A percentile compares a stretch with the other conserved stretches of the same genome.
Evolutionary conservation across 2,329 filamentous ascomycete genomes (phyloP).

Genomic region (Beauveria bassiana): DNA sequence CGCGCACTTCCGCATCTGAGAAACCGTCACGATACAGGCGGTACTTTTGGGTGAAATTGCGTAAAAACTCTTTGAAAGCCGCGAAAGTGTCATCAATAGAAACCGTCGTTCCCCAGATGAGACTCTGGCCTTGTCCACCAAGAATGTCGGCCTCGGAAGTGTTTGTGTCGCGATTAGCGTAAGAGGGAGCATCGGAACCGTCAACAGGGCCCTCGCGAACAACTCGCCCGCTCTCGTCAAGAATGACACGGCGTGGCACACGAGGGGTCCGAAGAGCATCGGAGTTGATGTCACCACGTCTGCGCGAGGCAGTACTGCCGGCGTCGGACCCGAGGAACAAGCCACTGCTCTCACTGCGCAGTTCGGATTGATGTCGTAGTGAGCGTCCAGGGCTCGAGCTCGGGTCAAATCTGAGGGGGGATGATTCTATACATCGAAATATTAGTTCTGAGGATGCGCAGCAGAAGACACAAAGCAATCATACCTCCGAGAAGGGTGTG

Average conservation of each 20-base stretch:
- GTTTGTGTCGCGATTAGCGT: slow-evolving; percentile 61
- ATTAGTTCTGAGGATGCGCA: slow-evolving; percentile 10
- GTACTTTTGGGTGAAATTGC: slow-evolving; percentile 89
- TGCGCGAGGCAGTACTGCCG: slow-evolving; percentile 43
- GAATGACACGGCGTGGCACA: slow-evolving; percentile 45
- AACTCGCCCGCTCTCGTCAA: slow-evolving; percentile 52
- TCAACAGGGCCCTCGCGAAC: slow-evolving; percentile 43
- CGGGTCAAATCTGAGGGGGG: slow-evolving; percentile 81
- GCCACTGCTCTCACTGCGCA: slow-evolving; percentile 76
- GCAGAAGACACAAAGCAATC: slow-evolving; percentile 13
- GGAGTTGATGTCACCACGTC: slow-evolving; percentile 81
- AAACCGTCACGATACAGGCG: slow-evolving; percentile 86
- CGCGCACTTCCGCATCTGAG: slow-evolving; percentile 64
- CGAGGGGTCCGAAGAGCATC: slow-evolving; percentile 56
- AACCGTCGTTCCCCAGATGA: slow-evolving; percentile 97
- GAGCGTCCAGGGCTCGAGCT: slow-evolving; percentile 77
- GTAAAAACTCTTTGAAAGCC: slow-evolving; percentile 84
- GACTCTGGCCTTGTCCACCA: slow-evolving; percentile 70
- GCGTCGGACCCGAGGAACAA: slow-evolving; percentile 67
- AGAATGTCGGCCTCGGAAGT: slow-evolving; percentile 88
- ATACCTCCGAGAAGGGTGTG: slow-evolving; percentile 55
- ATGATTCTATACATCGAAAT: slow-evolving; percentile 58
- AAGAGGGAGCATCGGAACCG: slow-evolving; percentile 53
- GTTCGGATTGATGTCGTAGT: slow-evolving; percentile 57
- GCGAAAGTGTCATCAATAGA: slow-evolving; percentile 84